These are phyloP conservation scores for Jaapia argillacea DNA, from an alignment of 768 basidiomycete species.

Conservation along the genomic window DNA sequence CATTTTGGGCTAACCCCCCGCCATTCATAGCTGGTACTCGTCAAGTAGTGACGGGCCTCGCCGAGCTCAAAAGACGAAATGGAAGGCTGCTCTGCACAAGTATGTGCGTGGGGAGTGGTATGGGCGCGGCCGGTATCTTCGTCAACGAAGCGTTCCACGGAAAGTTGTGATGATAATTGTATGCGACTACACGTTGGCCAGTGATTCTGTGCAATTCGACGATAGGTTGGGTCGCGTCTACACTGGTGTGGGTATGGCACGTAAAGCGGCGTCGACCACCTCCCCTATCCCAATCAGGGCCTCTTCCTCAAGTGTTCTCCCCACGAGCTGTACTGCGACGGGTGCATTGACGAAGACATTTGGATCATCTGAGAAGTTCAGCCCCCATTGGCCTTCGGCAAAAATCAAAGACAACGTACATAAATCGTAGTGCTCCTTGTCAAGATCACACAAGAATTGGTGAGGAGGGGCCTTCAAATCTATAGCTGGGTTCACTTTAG, in stretches of 20 bases:
- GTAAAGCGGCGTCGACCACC: slow-evolving; percentile 48
- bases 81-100: slow-evolving; percentile 72
- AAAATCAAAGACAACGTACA: slow-evolving; percentile 30
- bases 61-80: slow-evolving; percentile 63
- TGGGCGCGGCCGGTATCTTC: slow-evolving; percentile 79
- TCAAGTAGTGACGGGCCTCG: slow-evolving; percentile 83
- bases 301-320: slow-evolving; percentile 66
- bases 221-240: background rate
- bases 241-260: slow-evolving; percentile 11
- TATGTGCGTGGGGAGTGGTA: slow-evolving; percentile 77
- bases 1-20: slow-evolving; percentile 3
- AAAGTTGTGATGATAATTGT: too few relatives aligned
- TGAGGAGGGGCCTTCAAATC: slow-evolving; percentile 38
- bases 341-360: slow-evolving; percentile 46
- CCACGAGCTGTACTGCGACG: slow-evolving; percentile 55
- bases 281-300: slow-evolving; percentile 62
- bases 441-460: slow-evolving; percentile 35
- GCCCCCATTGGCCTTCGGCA: background rate
- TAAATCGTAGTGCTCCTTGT: slow-evolving; percentile 37
- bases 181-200: background rate
- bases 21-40: slow-evolving; percentile 59
- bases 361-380: slow-evolving; percentile 39
- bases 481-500: slow-evolving; percentile 40
- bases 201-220: background rate
- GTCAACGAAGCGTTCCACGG: too few relatives aligned